Evolutionary conservation across 805 yeast genomes (phyloP).

Genomic region (Candida taoyuanica): DNA sequence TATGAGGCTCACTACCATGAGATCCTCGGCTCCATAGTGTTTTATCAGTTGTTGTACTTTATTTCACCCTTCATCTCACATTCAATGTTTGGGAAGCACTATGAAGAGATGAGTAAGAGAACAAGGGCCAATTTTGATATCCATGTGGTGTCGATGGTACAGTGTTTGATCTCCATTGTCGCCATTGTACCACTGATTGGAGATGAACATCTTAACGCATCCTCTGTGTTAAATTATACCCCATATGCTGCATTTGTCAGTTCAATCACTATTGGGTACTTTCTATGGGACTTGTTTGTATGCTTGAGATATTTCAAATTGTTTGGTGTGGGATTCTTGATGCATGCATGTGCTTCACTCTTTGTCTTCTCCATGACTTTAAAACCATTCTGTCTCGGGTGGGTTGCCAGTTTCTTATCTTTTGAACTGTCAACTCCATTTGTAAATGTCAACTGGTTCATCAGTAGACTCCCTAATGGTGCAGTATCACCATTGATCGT

Average conservation of each 20-base stretch:
- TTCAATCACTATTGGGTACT: slow-evolving; percentile 77
- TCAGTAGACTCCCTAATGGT: slow-evolving; percentile 69
- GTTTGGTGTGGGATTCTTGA: slow-evolving; percentile 77
- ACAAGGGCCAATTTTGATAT: slow-evolving; percentile 76
- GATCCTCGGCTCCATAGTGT: slow-evolving; percentile 49
- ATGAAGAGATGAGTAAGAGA: slow-evolving; percentile 43
- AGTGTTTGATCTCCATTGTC: slow-evolving; percentile 60
- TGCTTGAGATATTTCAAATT: slow-evolving; percentile 58
- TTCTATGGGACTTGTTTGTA: slow-evolving; percentile 81
- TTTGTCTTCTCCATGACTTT: slow-evolving; percentile 63
- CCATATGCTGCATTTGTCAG: slow-evolving; percentile 74
- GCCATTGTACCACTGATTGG: slow-evolving; percentile 61
- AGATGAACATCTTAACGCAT: slow-evolving; percentile 43
- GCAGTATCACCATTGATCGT: slow-evolving; percentile 50
- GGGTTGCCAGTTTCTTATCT: slow-evolving; percentile 75
- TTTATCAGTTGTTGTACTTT: slow-evolving; percentile 54
- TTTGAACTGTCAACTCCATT: slow-evolving; percentile 93
- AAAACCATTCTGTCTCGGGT: slow-evolving; percentile 72
- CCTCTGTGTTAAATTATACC: slow-evolving; percentile 62
- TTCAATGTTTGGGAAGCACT: slow-evolving; percentile 46
- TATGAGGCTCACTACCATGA: slow-evolving; percentile 71
- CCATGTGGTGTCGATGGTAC: slow-evolving; percentile 85
- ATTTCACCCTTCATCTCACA: slow-evolving; percentile 50
- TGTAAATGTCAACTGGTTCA: slow-evolving; percentile 91
- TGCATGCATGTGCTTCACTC: slow-evolving; percentile 82